Percentiles rank a stretch among this genome's conserved stretches.
phyloP scores from a whole-genome alignment of 2,329 filamentous ascomycete species.

The Cladosporium austrohemisphaericum region DNA sequence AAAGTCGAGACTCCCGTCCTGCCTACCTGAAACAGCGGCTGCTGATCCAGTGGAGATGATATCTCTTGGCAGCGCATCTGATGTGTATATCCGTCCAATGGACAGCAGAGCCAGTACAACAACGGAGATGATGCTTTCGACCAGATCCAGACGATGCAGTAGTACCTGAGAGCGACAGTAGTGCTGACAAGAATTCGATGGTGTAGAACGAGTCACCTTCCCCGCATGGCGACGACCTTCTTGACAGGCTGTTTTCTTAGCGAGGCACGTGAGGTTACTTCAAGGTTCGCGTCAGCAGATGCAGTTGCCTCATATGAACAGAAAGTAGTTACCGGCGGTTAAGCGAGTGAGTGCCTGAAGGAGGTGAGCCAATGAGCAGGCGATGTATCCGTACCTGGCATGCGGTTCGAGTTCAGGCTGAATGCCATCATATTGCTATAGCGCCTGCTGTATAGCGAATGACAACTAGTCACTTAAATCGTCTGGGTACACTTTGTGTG shows the following conservation, averaged over 20 bases:
- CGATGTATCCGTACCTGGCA: too few relatives aligned
- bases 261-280: too few relatives aligned
- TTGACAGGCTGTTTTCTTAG: constrained; percentile 1
- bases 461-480: neutral
- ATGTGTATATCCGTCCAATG: neutral
- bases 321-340: too few relatives aligned
- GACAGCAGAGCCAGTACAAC: neutral
- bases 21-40: neutral
- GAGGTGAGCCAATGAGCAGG: neutral
- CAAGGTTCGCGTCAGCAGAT: neutral
- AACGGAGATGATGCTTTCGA: neutral
- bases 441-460: neutral
- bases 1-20: too few relatives aligned
- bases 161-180: neutral
- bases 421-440: neutral
- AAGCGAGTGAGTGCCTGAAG: neutral
- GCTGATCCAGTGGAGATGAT: constrained; percentile 5
- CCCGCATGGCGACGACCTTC: too few relatives aligned
- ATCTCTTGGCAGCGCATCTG: neutral
- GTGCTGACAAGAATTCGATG: too few relatives aligned
- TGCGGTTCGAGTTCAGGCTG: too few relatives aligned
- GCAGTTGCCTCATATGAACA: neutral
- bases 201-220: too few relatives aligned
- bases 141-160: neutral
- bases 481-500: neutral